Evolutionary conservation across 1,139 yeast genomes (phyloP).

Genomic region (Yamadazyma kanchanaburiensis): DNA sequence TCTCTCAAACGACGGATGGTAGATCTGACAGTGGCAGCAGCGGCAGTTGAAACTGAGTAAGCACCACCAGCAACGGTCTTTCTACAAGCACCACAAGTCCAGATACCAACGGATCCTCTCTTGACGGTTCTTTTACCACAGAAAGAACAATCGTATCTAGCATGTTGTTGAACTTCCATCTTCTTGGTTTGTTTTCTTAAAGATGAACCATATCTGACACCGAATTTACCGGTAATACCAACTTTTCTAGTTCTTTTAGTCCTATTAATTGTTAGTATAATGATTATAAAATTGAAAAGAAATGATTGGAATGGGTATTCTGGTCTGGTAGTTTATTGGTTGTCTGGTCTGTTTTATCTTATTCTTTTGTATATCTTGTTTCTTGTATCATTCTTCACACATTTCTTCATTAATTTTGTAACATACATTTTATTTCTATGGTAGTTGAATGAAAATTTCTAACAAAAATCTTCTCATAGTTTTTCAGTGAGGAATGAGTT

Average conservation of each 20-base stretch:
- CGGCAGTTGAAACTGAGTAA: slow-evolving; percentile 98
- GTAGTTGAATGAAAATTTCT: slow-evolving; percentile 7
- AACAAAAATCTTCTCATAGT: slow-evolving; percentile 3
- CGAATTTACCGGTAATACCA: slow-evolving; percentile 99
- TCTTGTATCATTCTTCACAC: background rate
- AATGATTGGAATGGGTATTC: background rate
- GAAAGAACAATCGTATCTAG: slow-evolving; percentile 98
- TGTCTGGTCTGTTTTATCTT: too few relatives aligned
- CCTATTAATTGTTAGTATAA: too few relatives aligned
- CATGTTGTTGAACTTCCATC: slow-evolving; percentile 98
- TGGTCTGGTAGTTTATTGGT: background rate
- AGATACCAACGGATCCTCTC: slow-evolving; percentile 99
- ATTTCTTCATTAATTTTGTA: background rate
- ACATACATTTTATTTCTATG: slow-evolving; percentile 10
- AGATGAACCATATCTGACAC: slow-evolving; percentile 99
- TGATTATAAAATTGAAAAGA: slow-evolving; percentile 34
- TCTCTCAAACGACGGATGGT: slow-evolving; percentile 99
- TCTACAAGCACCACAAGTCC: slow-evolving; percentile 93
- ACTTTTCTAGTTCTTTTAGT: slow-evolving; percentile 99
- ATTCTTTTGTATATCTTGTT: background rate
- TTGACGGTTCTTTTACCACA: slow-evolving; percentile 99
- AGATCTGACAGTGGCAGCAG: slow-evolving; percentile 99
- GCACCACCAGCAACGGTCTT: slow-evolving; percentile 99
- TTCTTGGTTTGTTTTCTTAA: slow-evolving; percentile 99
- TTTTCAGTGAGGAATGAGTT: too few relatives aligned